Percentiles rank a stretch among this genome's conserved stretches.
These are phyloP conservation scores for Microdochium paspali DNA, from an alignment of 2,329 filamentous ascomycete genomes.

Conservation along the genomic window DNA sequence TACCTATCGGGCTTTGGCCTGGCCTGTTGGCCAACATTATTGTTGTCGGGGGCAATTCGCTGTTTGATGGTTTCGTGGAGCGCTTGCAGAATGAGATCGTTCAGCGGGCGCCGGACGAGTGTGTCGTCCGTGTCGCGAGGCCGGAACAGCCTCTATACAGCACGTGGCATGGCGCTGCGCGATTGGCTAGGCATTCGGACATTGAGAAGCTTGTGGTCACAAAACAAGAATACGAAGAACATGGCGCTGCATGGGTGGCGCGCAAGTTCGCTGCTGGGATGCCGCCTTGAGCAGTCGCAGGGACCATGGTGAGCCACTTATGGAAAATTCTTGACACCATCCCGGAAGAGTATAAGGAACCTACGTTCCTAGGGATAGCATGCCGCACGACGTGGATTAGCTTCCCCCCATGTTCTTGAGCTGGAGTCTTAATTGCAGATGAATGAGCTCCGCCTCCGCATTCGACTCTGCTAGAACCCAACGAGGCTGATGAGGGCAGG, in stretches of 20 bases:
- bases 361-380: too few relatives aligned
- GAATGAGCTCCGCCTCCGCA: too few relatives aligned
- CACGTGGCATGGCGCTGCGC: slow-evolving; percentile 79
- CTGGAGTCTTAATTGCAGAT: too few relatives aligned
- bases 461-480: too few relatives aligned
- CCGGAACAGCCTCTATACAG: slow-evolving; percentile 67
- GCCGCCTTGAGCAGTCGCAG: neutral
- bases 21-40: slow-evolving; percentile 78
- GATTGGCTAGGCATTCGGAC: slow-evolving; percentile 60
- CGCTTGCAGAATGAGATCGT: slow-evolving; percentile 69
- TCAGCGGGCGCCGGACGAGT: slow-evolving; percentile 64
- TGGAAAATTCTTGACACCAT: too few relatives aligned
- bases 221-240: slow-evolving; percentile 81
- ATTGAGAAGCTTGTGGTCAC: slow-evolving; percentile 67
- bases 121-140: slow-evolving; percentile 62
- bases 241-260: slow-evolving; percentile 66
- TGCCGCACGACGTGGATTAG: too few relatives aligned
- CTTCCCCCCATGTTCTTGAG: too few relatives aligned
- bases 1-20: slow-evolving; percentile 79
- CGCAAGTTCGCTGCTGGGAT: slow-evolving; percentile 52
- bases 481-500: too few relatives aligned
- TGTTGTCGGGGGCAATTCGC: slow-evolving; percentile 77
- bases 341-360: too few relatives aligned
- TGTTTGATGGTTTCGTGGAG: slow-evolving; percentile 73
- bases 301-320: too few relatives aligned